Evolutionary conservation across 2,329 filamentous ascomycete genomes (phyloP).

Genomic region (Albophoma yamanashiensis): DNA sequence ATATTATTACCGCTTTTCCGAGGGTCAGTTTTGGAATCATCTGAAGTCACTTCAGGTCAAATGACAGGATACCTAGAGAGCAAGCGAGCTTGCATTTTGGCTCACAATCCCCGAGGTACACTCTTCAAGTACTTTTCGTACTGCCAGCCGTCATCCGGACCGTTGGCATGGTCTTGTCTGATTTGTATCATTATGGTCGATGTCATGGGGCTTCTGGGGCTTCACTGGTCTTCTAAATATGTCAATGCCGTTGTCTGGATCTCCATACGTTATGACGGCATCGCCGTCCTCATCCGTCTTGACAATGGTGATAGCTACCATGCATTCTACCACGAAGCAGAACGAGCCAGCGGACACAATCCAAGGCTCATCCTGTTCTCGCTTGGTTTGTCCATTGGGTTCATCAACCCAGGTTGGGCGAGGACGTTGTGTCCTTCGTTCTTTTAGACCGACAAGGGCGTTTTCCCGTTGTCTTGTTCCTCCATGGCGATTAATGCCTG

Average conservation of each 20-base stretch:
- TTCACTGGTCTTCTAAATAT: neutral
- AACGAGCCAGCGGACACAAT: constrained; percentile 1
- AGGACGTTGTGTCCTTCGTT: constrained; percentile 1
- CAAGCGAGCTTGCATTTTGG: neutral
- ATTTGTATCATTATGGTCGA: neutral
- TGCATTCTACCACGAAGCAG: constrained; percentile 2
- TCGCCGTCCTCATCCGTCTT: neutral
- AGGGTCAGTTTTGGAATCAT: neutral
- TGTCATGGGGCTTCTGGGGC: neutral
- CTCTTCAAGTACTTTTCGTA: neutral
- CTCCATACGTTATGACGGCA: neutral
- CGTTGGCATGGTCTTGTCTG: neutral
- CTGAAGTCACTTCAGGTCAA: neutral
- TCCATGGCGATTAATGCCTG: neutral
- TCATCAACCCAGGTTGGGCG: neutral
- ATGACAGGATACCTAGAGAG: neutral
- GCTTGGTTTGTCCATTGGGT: neutral
- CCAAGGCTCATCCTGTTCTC: neutral
- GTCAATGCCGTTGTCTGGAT: neutral
- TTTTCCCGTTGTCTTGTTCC: neutral
- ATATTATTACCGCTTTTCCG: neutral
- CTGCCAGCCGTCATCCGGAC: neutral
- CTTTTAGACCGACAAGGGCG: neutral
- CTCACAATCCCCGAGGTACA: neutral
- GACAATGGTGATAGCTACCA: constrained; percentile 2